Evolutionary conservation across 2,329 filamentous ascomycete species (phyloP).

Genomic region (Xylariaceae sp.): DNA sequence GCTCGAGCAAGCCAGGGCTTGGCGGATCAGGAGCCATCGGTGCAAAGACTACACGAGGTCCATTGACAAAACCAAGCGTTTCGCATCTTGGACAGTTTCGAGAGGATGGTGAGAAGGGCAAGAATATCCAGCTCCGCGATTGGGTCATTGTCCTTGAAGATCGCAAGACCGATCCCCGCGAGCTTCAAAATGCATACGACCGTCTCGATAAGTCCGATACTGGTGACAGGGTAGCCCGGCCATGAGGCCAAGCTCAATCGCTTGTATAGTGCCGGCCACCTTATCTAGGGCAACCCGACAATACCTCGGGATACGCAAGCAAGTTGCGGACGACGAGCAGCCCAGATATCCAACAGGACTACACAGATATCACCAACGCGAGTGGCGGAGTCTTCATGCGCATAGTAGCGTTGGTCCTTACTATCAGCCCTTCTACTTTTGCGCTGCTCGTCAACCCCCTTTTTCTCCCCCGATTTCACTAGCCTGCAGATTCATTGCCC

Average conservation of each 20-base stretch:
- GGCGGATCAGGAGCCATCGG: slow-evolving; percentile 33
- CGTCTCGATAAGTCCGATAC: slow-evolving; percentile 48
- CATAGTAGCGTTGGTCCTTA: too few species aligned
- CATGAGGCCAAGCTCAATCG: slow-evolving; percentile 8
- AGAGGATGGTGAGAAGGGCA: slow-evolving; percentile 74
- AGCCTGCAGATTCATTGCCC: too few species aligned
- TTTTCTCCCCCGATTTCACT: too few species aligned
- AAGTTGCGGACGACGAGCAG: too few species aligned
- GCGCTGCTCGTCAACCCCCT: too few species aligned
- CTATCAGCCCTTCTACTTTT: too few species aligned
- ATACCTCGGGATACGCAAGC: neutral
- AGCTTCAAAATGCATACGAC: slow-evolving; percentile 58
- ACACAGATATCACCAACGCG: neutral
- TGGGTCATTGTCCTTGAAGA: slow-evolving; percentile 76
- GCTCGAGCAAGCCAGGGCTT: slow-evolving; percentile 23
- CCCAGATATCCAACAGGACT: neutral
- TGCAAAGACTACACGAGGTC: slow-evolving; percentile 33
- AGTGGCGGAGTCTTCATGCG: neutral
- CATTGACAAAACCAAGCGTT: slow-evolving; percentile 55
- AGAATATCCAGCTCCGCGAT: slow-evolving; percentile 80
- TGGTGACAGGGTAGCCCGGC: slow-evolving; percentile 24
- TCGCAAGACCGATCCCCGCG: slow-evolving; percentile 66
- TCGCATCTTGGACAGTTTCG: slow-evolving; percentile 71
- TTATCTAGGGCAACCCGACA: neutral
- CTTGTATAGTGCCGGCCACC: neutral